Percentiles rank a stretch among this genome's conserved stretches.
Evolutionary conservation across 148 eudicot species (phyloP).

Genomic region (Gaultheria prostrata): DNA sequence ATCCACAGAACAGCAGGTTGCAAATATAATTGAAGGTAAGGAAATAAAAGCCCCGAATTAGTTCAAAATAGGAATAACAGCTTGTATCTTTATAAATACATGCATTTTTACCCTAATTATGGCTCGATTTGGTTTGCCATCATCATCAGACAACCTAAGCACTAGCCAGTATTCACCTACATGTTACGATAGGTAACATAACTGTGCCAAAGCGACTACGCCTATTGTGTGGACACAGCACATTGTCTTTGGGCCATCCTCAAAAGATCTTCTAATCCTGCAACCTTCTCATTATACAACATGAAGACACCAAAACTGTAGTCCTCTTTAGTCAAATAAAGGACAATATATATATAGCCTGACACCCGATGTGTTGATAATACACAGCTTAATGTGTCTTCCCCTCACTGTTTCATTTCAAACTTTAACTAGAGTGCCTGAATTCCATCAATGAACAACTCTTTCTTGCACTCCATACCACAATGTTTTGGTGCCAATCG

Average conservation of each 20-base stretch:
- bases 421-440: neutral
- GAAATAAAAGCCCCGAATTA: neutral
- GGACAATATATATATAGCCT: neutral
- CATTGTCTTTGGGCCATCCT: neutral
- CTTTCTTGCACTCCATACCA: slow-evolving; percentile 4
- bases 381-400: neutral
- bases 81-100: neutral
- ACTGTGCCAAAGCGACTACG: neutral
- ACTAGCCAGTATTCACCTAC: neutral
- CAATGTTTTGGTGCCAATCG: neutral
- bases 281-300: neutral
- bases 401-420: neutral
- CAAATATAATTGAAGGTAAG: neutral
- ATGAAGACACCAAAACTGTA: neutral
- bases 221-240: neutral
- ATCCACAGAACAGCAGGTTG: neutral
- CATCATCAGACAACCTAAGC: neutral
- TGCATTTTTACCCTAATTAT: neutral
- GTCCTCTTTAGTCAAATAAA: neutral
- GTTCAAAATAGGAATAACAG: neutral
- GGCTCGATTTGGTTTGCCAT: neutral
- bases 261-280: neutral
- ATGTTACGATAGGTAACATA: neutral
- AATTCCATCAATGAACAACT: neutral
- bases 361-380: neutral